Evolutionary conservation across 768 basidiomycete species (phyloP).

Genomic region (Phylloporus sp.): DNA sequence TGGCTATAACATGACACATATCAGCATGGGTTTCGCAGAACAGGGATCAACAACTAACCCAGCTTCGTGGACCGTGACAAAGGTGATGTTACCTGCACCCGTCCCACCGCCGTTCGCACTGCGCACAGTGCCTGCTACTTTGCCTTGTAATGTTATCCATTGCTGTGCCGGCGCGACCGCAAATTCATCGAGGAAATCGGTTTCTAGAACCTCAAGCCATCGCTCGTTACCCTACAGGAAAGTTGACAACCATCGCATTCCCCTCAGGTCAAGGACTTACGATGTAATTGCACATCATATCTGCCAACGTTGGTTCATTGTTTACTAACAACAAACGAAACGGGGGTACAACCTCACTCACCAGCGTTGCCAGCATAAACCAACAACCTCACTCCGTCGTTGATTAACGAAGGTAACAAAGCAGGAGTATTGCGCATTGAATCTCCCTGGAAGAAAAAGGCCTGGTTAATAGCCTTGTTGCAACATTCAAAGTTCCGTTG

Average conservation of each 20-base stretch:
- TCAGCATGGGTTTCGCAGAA: not conserved
- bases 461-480: constrained; percentile 75
- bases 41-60: constrained; percentile 47
- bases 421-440: constrained; percentile 76
- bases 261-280: constrained; percentile 31
- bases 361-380: constrained; percentile 88
- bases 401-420: constrained; percentile 74
- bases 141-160: constrained; percentile 54
- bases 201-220: constrained; percentile 65
- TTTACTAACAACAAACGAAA: not conserved
- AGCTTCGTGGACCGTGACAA: constrained; percentile 71
- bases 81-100: constrained; percentile 80
- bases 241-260: not conserved
- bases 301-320: constrained; percentile 31
- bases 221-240: constrained; percentile 61
- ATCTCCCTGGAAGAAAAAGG: constrained; percentile 79
- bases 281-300: constrained; percentile 87
- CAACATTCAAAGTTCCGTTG: constrained; percentile 61
- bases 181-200: constrained; percentile 61
- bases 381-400: constrained; percentile 76
- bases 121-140: constrained; percentile 62
- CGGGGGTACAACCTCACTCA: constrained; percentile 31
- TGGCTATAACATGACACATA: constrained; percentile 44
- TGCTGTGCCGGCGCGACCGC: constrained; percentile 40
- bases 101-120: constrained; percentile 59